Evolutionary conservation across 139 green algal genomes (phyloP), one percentile per base, ranked within the genome.

Genomic region (Gonium pectorale): DNA sequence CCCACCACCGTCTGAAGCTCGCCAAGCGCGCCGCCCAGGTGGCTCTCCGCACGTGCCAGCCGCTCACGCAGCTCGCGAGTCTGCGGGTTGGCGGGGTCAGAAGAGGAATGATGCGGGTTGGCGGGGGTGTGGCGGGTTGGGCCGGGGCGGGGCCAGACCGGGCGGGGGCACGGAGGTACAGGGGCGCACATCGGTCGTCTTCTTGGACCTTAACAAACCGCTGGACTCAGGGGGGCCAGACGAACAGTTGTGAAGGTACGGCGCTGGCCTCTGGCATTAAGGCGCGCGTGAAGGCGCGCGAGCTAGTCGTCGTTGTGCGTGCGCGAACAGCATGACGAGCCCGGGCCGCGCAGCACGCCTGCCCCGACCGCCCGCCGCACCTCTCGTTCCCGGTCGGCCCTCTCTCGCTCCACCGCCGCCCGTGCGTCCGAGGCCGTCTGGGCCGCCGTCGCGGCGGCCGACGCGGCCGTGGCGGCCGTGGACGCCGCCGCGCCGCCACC

Each of bases 1-100:
- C 77, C 77, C 77, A 83, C 77, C 60, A 83, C 43, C 43, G 43
- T 63, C 60, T 73, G 60, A 29, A 83, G 62, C 77, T 83, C 77
- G 37, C 77, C 77, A 41, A 83, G 62, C 19, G 77, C 62, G 24
- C 77, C 77, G 17, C 60, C 62, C 60, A 83, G 77, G 77, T 74
- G 60, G 77, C 41, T 74, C 59, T 83, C 77, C 31, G 77, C 44
- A 31, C 77, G 77, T 5, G 60, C 38, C 60, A 83, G 33, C 43
- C 77, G 77, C 43, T 83, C 77, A 21, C 77, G 62, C 43, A 83
- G 62, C 62, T 83, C 77, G 7, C 77, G 77, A 19, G 77, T 83
- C 77, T 83, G 77, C 1, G 27, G 51, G 6, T 6, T n/a, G 1
- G 33, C 8, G 33, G 49, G 33, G 46, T 37, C 8, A 5, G 73